phyloP scores from a whole-genome alignment of 225 moss, liverwort and hornwort genomes.

The Bryum argenteum region DNA sequence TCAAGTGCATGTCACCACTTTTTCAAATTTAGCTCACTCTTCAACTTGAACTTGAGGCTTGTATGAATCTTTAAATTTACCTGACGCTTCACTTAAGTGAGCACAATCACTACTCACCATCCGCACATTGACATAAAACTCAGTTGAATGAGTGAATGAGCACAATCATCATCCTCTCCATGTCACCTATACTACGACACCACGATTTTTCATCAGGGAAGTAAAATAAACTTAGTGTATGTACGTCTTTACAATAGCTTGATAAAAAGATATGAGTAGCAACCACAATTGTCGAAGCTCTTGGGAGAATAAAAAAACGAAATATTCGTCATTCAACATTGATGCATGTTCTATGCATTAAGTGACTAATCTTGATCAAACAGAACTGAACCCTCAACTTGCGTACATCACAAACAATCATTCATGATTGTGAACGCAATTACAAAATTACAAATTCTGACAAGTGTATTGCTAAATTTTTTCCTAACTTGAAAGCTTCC shows the following conservation, averaged over 20 bases:
- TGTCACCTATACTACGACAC: constrained; percentile 32
- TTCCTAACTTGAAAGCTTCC: too few relatives aligned
- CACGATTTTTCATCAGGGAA: constrained; percentile 17
- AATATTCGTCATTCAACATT: not conserved
- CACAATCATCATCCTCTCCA: constrained; percentile 23
- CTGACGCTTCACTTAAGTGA: too few relatives aligned
- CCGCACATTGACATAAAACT: constrained; percentile 18
- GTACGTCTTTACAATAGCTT: not conserved
- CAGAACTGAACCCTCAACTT: not conserved
- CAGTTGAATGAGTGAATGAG: constrained; percentile 16
- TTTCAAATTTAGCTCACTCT: too few relatives aligned
- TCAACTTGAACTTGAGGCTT: too few relatives aligned
- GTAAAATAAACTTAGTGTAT: not conserved
- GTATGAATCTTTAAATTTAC: too few relatives aligned
- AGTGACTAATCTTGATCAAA: not conserved
- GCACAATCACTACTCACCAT: constrained; percentile 12
- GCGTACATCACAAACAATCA: not conserved
- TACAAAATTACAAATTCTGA: not conserved
- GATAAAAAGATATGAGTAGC: not conserved
- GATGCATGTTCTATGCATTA: not conserved
- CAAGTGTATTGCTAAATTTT: too few relatives aligned
- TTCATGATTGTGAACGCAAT: too few relatives aligned
- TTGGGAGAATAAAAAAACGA: not conserved
- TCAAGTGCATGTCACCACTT: too few relatives aligned
- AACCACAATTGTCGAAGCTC: constrained; percentile 5